Evolutionary conservation across 208 protist species (phyloP).

Genomic region (Leptomonas seymouri): DNA sequence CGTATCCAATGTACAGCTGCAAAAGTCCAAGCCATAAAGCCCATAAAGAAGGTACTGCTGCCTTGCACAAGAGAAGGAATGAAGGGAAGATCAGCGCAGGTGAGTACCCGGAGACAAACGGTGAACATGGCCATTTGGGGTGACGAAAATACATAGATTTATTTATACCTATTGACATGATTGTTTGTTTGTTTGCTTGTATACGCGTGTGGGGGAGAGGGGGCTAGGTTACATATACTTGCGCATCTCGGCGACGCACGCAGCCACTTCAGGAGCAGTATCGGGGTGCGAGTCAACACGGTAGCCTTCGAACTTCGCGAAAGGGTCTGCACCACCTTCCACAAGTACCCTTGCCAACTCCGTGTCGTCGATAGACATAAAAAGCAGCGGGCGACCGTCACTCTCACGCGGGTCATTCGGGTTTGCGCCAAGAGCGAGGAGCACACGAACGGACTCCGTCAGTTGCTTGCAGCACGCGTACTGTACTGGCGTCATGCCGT

Average conservation of each 20-base stretch:
- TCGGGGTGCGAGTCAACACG: slow-evolving; percentile 80
- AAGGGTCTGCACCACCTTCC: slow-evolving; percentile 72
- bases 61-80: neutral
- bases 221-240: slow-evolving; percentile 39
- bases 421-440: slow-evolving; percentile 82
- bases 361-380: slow-evolving; percentile 85
- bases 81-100: neutral
- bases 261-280: slow-evolving; percentile 67
- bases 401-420: slow-evolving; percentile 59
- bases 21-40: neutral
- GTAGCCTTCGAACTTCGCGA: slow-evolving; percentile 70
- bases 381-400: slow-evolving; percentile 80
- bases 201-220: too few relatives aligned
- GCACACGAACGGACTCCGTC: slow-evolving; percentile 44
- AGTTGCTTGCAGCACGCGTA: slow-evolving; percentile 73
- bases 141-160: neutral
- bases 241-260: slow-evolving; percentile 43
- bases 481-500: slow-evolving; percentile 88
- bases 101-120: too few relatives aligned
- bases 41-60: too few relatives aligned
- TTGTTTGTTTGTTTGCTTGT: neutral
- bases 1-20: neutral
- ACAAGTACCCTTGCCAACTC: slow-evolving; percentile 70
- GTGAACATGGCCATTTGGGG: neutral
- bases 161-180: neutral